Percentiles rank a stretch among this genome's conserved stretches.
phyloP scores from a whole-genome alignment of 2,329 filamentous ascomycete species.

The Colletotrichum sidae region DNA sequence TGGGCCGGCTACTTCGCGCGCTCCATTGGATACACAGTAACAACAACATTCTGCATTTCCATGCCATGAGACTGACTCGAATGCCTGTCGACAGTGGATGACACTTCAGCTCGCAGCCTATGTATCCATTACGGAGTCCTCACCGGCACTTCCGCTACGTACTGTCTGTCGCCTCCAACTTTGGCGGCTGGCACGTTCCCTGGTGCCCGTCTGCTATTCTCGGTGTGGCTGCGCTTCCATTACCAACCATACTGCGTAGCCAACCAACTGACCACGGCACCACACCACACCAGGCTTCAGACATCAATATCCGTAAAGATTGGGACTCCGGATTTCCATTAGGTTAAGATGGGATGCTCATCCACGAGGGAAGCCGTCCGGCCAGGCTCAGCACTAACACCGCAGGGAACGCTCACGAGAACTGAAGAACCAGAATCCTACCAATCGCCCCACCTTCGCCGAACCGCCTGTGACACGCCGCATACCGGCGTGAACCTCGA shows the following conservation, averaged over 20 bases:
- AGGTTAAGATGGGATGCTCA: background rate
- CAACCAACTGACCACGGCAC: background rate
- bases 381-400: constrained; percentile 20
- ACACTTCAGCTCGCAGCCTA: no score
- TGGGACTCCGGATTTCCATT: background rate
- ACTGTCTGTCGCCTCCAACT: background rate
- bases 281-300: background rate
- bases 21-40: no score
- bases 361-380: background rate
- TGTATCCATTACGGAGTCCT: no score
- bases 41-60: no score
- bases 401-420: constrained; percentile 13
- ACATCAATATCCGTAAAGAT: no score
- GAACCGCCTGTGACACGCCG: no score
- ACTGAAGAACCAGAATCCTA: background rate
- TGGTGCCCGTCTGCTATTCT: constrained; percentile 19
- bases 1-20: no score
- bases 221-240: constrained; percentile 34
- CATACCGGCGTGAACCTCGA: no score
- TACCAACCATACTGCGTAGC: constrained; percentile 17
- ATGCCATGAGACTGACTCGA: no score
- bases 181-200: background rate
- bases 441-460: background rate
- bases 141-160: no score
- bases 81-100: no score